Conservation (phyloP, 352 stramenopile species). For the Pythium angustatum region DNA sequence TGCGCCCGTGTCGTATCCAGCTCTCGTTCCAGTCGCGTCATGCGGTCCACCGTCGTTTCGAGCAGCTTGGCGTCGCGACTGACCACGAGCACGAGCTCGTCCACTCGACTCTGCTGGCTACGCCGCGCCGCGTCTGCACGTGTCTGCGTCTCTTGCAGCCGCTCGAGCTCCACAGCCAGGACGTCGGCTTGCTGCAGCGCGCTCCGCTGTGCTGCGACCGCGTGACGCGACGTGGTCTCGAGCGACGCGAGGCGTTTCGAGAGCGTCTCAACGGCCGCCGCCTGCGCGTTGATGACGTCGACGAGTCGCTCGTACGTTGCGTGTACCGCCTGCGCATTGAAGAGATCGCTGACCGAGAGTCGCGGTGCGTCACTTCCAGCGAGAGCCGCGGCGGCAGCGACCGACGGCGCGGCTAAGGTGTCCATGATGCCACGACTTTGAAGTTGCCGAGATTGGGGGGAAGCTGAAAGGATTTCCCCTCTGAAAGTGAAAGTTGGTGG, state of each 20-base stretch:
- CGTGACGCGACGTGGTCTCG: constrained; percentile 34
- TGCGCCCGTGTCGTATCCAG: neutral
- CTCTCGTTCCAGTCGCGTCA: neutral
- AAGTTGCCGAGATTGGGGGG: neutral
- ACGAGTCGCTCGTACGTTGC: constrained; percentile 58
- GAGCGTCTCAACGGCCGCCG: constrained; percentile 39
- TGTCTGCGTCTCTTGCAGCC: neutral
- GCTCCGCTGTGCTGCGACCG: constrained; percentile 30
- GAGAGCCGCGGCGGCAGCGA: too few species aligned
- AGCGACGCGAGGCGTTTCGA: constrained; percentile 33
- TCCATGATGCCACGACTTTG: too few species aligned
- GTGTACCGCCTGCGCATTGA: constrained; percentile 51
- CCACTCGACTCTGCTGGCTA: neutral
- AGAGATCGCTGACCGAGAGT: constrained; percentile 47
- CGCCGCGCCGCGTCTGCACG: neutral
- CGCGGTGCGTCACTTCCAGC: neutral
- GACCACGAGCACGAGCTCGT: constrained; percentile 11
- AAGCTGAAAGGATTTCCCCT: constrained; percentile 2
- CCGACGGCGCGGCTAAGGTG: too few species aligned
- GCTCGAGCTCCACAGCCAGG: constrained; percentile 23
- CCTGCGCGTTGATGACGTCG: constrained; percentile 62
- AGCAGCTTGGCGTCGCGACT: constrained; percentile 8
- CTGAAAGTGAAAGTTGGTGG: too few species aligned
- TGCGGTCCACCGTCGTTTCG: neutral
- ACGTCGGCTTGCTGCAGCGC: constrained; percentile 27